phyloP scores from a whole-genome alignment of 1,284 basidiomycete genomes.

The Coriolopsis trogii region DNA sequence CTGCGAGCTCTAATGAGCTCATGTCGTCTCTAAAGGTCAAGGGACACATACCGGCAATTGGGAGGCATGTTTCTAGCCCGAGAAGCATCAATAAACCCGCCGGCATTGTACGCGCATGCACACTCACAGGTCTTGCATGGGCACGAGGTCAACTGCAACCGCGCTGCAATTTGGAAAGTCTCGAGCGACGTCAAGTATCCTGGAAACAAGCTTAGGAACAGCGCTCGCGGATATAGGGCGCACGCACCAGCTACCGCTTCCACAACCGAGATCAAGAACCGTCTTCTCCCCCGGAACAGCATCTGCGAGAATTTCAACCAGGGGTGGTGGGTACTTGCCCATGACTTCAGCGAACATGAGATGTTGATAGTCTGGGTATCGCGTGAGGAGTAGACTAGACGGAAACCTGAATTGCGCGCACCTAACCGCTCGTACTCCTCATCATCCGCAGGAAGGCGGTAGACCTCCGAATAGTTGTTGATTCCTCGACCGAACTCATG shows the following conservation, averaged over 20 bases:
- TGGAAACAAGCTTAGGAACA: slow-evolving; percentile 32
- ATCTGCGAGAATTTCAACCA: slow-evolving; percentile 58
- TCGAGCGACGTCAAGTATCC: slow-evolving; percentile 74
- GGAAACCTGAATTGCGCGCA: slow-evolving; percentile 37
- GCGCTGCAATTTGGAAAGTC: slow-evolving; percentile 71
- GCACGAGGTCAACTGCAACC: slow-evolving; percentile 77
- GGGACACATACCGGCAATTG: slow-evolving; percentile 61
- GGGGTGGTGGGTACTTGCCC: slow-evolving; percentile 63
- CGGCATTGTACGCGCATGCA: background rate
- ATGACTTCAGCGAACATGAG: slow-evolving; percentile 61
- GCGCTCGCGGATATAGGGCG: slow-evolving; percentile 4
- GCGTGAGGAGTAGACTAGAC: no score
- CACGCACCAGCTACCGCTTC: slow-evolving; percentile 72
- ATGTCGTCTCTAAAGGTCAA: slow-evolving; percentile 8
- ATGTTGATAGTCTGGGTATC: slow-evolving; percentile 76
- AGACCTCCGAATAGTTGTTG: slow-evolving; percentile 79
- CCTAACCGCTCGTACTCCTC: slow-evolving; percentile 72
- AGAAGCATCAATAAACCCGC: slow-evolving; percentile 7
- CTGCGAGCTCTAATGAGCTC: slow-evolving; percentile 37
- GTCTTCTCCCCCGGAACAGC: slow-evolving; percentile 63
- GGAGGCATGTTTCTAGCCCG: slow-evolving; percentile 57
- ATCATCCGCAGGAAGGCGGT: slow-evolving; percentile 74
- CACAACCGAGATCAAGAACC: slow-evolving; percentile 77
- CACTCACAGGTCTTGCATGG: slow-evolving; percentile 70
- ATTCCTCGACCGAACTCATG: slow-evolving; percentile 69